phyloP scores from a whole-genome alignment of 1,284 basidiomycete genomes.

The Ceratobasidium sp. region DNA sequence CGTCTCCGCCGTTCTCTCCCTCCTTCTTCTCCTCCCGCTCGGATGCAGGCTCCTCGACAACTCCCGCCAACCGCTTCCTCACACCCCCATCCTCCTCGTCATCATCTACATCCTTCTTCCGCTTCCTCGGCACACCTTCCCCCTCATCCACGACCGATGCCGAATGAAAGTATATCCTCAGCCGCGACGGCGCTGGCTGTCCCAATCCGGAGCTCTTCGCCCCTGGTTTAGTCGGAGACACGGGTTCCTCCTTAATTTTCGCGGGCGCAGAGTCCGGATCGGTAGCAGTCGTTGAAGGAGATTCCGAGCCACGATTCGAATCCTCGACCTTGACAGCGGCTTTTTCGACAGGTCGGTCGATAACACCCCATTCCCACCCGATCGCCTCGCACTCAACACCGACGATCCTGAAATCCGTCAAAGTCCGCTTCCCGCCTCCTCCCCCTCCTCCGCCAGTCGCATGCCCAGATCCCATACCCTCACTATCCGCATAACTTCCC shows the following conservation, averaged over 20 bases:
- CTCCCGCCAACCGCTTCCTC: constrained; percentile 31
- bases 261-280: constrained; percentile 43
- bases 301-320: constrained; percentile 43
- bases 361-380: constrained; percentile 75
- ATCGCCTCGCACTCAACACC: constrained; percentile 57
- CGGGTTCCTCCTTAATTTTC: constrained; percentile 43
- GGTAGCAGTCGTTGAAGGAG: constrained; percentile 22
- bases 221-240: neutral
- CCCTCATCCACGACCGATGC: constrained; percentile 50
- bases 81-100: constrained; percentile 42
- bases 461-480: constrained; percentile 45
- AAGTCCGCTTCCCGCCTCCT: constrained; percentile 71
- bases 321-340: constrained; percentile 48
- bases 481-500: constrained; percentile 46
- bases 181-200: constrained; percentile 51
- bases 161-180: constrained; percentile 48
- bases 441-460: constrained; percentile 12
- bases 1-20: neutral
- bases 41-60: constrained; percentile 31
- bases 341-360: constrained; percentile 42
- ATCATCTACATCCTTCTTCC: constrained; percentile 40
- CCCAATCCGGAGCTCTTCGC: neutral
- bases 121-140: constrained; percentile 48
- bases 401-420: constrained; percentile 96
- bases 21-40: constrained; percentile 37